phyloP scores from a whole-genome alignment of 306 rosid genomes.

The Albizia julibrissin region DNA sequence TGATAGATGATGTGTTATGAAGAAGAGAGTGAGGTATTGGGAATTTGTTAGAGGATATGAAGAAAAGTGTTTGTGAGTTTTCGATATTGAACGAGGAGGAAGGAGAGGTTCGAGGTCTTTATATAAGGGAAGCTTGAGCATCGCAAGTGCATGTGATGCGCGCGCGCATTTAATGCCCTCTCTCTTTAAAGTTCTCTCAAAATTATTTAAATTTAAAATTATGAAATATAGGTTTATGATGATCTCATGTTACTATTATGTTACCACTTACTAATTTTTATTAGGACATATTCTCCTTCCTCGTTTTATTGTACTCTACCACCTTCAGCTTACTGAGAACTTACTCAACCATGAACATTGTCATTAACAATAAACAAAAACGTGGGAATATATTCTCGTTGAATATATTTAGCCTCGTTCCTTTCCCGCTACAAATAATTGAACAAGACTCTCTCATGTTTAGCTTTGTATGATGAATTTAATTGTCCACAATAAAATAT shows the following conservation, averaged over 20 bases:
- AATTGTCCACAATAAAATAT: background rate
- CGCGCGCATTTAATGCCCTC: slow-evolving; percentile 28
- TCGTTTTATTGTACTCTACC: slow-evolving; percentile 49
- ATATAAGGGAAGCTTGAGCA: slow-evolving; percentile 50
- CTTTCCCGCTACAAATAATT: background rate
- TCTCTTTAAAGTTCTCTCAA: slow-evolving; percentile 11
- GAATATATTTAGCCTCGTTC: background rate
- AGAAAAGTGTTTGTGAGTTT: background rate
- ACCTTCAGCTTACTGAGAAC: slow-evolving; percentile 16
- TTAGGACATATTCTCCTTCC: slow-evolving; percentile 6
- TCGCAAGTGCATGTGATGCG: background rate
- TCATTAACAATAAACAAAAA: background rate
- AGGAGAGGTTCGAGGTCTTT: slow-evolving; percentile 41
- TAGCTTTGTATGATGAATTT: background rate
- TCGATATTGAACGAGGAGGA: slow-evolving; percentile 51
- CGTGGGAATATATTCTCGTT: background rate
- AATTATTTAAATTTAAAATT: background rate
- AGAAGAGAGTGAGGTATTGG: background rate
- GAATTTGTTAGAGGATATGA: background rate
- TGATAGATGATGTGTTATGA: background rate
- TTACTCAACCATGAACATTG: background rate
- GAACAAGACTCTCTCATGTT: background rate
- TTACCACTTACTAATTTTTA: slow-evolving; percentile 11
- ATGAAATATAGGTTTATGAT: background rate
- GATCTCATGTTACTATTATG: background rate